Percentiles rank a stretch among this genome's conserved stretches.
Evolutionary conservation across 768 basidiomycete species (phyloP).

Genomic region (Gymnopilus dilepis): DNA sequence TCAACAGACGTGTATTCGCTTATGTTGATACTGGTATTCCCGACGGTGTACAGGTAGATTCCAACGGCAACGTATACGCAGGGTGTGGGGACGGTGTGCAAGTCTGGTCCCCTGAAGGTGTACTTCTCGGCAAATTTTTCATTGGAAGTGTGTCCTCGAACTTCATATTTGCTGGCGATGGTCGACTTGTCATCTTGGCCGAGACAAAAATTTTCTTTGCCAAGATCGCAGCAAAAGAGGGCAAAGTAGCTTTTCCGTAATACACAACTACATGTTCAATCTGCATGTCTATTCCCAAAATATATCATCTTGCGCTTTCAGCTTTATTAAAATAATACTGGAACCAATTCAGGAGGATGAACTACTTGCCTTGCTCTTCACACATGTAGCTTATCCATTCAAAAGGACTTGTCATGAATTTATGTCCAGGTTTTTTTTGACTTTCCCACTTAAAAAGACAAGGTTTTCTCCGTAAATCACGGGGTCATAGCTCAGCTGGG

Average conservation of each 20-base stretch:
- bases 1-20: slow-evolving; percentile 67
- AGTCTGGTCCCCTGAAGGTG: slow-evolving; percentile 49
- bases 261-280: not conserved
- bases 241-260: slow-evolving; percentile 24
- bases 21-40: slow-evolving; percentile 68
- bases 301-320: not conserved
- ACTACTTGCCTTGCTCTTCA: too few relatives aligned
- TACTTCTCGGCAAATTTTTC: slow-evolving; percentile 71
- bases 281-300: not conserved
- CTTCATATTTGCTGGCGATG: slow-evolving; percentile 49
- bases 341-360: too few relatives aligned
- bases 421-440: not conserved
- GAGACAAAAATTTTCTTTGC: slow-evolving; percentile 55
- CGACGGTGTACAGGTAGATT: slow-evolving; percentile 72
- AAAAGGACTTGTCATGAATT: too few relatives aligned
- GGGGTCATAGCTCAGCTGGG: slow-evolving; percentile 22
- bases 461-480: not conserved
- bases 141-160: slow-evolving; percentile 48
- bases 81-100: slow-evolving; percentile 75
- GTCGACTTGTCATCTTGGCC: slow-evolving; percentile 49
- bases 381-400: too few relatives aligned
- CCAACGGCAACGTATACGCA: slow-evolving; percentile 66
- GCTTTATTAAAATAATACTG: too few relatives aligned
- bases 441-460: not conserved
- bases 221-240: slow-evolving; percentile 45